phyloP scores from a whole-genome alignment of 2,329 filamentous ascomycete genomes.

The Monilinia polystroma region DNA sequence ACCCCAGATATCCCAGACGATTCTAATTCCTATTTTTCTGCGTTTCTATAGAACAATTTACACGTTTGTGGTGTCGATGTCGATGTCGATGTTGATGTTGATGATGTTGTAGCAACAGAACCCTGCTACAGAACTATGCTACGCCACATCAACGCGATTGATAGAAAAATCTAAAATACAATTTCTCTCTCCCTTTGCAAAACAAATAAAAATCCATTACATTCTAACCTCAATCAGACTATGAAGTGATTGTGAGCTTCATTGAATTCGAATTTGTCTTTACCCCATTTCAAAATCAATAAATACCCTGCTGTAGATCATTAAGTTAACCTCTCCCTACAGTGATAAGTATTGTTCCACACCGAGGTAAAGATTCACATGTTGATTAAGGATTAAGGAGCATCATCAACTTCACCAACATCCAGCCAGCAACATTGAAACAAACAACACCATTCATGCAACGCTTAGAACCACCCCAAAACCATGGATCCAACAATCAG shows the following conservation, averaged over 20 bases:
- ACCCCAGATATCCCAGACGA: not conserved
- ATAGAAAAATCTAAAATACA: not conserved
- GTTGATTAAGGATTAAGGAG: constrained; percentile 14
- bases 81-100: too few species aligned
- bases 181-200: too few species aligned
- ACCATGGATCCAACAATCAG: constrained; percentile 30
- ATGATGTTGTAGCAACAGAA: not conserved
- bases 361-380: constrained; percentile 23
- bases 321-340: constrained; percentile 14
- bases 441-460: constrained; percentile 14
- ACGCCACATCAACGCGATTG: constrained; percentile 5
- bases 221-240: too few species aligned
- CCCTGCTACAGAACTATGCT: not conserved
- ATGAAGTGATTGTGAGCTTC: not conserved
- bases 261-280: not conserved
- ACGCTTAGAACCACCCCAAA: constrained; percentile 1
- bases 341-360: not conserved
- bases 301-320: constrained; percentile 10
- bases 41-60: not conserved
- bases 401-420: not conserved
- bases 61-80: not conserved
- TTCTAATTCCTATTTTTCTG: not conserved
- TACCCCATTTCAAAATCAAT: not conserved
- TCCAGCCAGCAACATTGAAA: not conserved
- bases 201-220: too few species aligned